These are phyloP conservation scores for Verruconis gallopava DNA, from an alignment of 2,329 filamentous ascomycete genomes.

Conservation along the genomic window DNA sequence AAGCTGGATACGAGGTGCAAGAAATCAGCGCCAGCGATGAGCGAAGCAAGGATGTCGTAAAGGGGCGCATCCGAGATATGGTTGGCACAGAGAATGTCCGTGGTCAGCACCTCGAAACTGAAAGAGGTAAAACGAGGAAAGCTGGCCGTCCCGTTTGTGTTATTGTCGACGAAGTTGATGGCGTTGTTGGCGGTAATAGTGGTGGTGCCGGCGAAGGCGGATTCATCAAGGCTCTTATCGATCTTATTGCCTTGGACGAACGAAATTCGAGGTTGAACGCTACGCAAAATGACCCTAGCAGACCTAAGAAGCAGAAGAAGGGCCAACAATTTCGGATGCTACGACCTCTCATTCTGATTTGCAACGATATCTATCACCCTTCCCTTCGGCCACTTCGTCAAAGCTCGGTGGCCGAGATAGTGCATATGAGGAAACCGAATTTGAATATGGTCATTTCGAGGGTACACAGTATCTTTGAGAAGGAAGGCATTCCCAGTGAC, in stretches of 20 bases:
- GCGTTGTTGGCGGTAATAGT: slow-evolving; percentile 70
- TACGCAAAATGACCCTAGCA: slow-evolving; percentile 15
- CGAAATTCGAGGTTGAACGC: slow-evolving; percentile 47
- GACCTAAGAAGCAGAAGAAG: slow-evolving; percentile 52
- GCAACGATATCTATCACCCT: slow-evolving; percentile 93
- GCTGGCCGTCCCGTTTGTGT: slow-evolving; percentile 81
- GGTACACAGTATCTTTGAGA: slow-evolving; percentile 72
- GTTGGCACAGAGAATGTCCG: slow-evolving; percentile 89
- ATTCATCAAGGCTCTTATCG: slow-evolving; percentile 89
- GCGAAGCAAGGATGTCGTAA: slow-evolving; percentile 77
- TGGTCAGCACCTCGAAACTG: slow-evolving; percentile 45
- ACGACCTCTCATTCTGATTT: slow-evolving; percentile 83
- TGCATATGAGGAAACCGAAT: slow-evolving; percentile 80
- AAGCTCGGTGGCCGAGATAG: slow-evolving; percentile 71
- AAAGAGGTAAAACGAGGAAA: slow-evolving; percentile 48
- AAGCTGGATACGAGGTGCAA: slow-evolving; percentile 91
- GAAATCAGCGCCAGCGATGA: slow-evolving; percentile 99
- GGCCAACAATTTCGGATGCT: slow-evolving; percentile 78
- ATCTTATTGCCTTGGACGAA: slow-evolving; percentile 75
- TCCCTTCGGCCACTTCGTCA: slow-evolving; percentile 78
- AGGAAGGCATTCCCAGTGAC: slow-evolving; percentile 79
- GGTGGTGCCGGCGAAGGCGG: slow-evolving; percentile 66
- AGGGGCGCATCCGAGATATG: slow-evolving; percentile 78
- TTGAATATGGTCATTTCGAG: slow-evolving; percentile 74
- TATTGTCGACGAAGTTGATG: slow-evolving; percentile 92